Conservation (phyloP, 495 filamentous ascomycete genomes). For the Aspergillus haitiensis region DNA sequence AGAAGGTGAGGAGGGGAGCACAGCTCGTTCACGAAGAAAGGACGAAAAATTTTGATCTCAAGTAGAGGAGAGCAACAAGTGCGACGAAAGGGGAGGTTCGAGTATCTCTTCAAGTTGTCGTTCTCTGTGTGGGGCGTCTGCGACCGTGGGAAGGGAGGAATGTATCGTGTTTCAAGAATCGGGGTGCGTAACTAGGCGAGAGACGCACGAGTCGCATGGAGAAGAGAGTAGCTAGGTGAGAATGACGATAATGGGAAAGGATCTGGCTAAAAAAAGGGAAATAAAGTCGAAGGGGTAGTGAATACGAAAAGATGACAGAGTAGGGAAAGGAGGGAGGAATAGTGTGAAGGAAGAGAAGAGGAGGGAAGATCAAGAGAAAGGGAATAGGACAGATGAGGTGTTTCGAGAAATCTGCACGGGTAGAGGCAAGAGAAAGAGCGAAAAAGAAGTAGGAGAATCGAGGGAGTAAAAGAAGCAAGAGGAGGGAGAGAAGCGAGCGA, state of each 20-base stretch:
- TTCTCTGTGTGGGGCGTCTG: constrained; percentile 24
- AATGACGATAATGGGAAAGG: constrained; percentile 20
- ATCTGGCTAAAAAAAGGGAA: constrained; percentile 24
- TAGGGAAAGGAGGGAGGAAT: constrained; percentile 31
- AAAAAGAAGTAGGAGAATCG: constrained; percentile 15
- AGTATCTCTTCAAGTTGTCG: constrained; percentile 19
- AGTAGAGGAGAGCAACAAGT: neutral
- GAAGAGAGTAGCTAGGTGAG: constrained; percentile 32
- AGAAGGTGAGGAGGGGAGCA: neutral
- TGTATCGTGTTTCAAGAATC: constrained; percentile 26
- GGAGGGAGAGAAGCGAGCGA: constrained; percentile 20
- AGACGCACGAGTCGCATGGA: constrained; percentile 39
- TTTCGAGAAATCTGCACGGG: constrained; percentile 18
- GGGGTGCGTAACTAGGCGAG: constrained; percentile 32
- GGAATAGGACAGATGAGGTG: constrained; percentile 21
- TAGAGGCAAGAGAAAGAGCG: constrained; percentile 29
- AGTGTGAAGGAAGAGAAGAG: constrained; percentile 34
- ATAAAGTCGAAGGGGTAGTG: constrained; percentile 34
- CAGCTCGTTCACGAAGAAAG: neutral
- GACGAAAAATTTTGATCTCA: neutral
- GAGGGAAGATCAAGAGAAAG: constrained; percentile 19
- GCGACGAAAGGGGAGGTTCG: constrained; percentile 14
- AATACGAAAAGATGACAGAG: constrained; percentile 29
- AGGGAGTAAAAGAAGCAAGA: constrained; percentile 23
- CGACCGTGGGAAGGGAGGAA: constrained; percentile 29